Base-by-base conservation (phyloP, 2,329 filamentous ascomycete genomes). In the Plectosphaerella cucumerina region DNA sequence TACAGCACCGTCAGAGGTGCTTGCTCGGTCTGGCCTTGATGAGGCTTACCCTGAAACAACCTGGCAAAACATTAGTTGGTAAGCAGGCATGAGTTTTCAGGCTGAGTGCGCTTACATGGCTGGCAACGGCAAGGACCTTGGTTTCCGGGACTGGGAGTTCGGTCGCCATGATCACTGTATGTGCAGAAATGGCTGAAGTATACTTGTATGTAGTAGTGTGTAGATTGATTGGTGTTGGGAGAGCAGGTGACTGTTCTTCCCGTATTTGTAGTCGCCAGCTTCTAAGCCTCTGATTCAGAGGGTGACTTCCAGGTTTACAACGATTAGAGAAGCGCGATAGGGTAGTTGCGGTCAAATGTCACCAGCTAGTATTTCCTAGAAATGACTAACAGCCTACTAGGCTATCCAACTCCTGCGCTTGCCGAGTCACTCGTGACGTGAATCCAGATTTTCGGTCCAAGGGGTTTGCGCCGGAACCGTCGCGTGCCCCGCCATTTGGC, bases 91-190 rank as follows among this genome's bases (percentile, higher is more conserved):
- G 26, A 31, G 12, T 11, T 8, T 8, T 11, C 26, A 31, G 12
- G 26, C 12, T 31, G 26, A 56, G 59, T 62, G 22, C n/a, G 71
- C 86, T 72, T 87, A 97, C 92, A 92, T 97, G 92, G 72, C 92
- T 97, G 67, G 92, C 91, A 61, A 97, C 82, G 52, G 92, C 91
- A 65, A 97, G 79, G 55, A 97, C 90, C 59, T 75, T 74, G 50
- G 82, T 84, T 60, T 83, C 79, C 34, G 80, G 79, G 37, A 84
- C 69, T 34, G 69, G 74, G 17, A 67, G 63, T 51, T 71, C 69
- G 50, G 66, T 53, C 48, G 61, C 62, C 72, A 75, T 75, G 26
- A 31, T 31, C 9, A 31, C 4, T 31, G 3, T 31, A 31, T 31
- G 26, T 8, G 26, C 3, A 31, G 26, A 10, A 31, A 31, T n/a